phyloP scores from a whole-genome alignment of 1,139 yeast species.

The Suhomyces anneliseae region DNA sequence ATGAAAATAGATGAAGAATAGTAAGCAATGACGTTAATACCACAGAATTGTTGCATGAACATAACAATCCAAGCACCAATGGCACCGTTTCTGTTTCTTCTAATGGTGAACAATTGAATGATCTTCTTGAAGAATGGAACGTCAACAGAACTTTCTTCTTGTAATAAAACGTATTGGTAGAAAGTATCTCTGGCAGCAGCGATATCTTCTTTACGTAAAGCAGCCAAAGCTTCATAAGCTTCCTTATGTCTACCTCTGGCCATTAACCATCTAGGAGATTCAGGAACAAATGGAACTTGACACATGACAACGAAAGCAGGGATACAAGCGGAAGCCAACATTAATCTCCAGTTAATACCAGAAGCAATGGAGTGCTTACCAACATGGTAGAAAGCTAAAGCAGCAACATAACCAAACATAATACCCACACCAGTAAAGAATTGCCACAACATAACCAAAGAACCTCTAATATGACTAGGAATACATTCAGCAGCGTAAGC shows the following conservation, averaged over 20 bases:
- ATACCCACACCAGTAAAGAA: conserved; percentile 87
- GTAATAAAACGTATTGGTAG: conserved; percentile 35
- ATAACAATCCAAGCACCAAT: conserved; percentile 79
- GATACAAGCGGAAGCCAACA: conserved; percentile 75
- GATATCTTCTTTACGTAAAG: conserved; percentile 20
- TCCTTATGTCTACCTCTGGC: conserved; percentile 27
- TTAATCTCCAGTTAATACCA: conserved; percentile 74
- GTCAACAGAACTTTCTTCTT: conserved; percentile 63
- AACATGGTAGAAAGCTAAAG: conserved; percentile 54
- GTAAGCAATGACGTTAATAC: conserved; percentile 85
- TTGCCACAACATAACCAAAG: conserved; percentile 87
- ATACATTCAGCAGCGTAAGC: conserved; percentile 81
- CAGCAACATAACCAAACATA: conserved; percentile 74
- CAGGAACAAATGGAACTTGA: conserved; percentile 57
- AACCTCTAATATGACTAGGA: conserved; percentile 75
- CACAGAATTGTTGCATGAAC: conserved; percentile 93
- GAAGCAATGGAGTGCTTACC: conserved; percentile 18
- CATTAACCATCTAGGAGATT: conserved; percentile 33
- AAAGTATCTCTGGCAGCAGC: conserved; percentile 30
- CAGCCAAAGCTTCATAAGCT: conserved; percentile 21
- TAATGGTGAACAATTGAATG: conserved; percentile 59
- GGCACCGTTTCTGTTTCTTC: conserved; percentile 84
- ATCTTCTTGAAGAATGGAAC: conserved; percentile 54
- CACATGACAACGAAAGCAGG: conserved; percentile 69
- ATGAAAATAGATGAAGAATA: conserved; percentile 73